Evolutionary conservation across 192 early-diverging fungal species (phyloP), one percentile per base, ranked within the genome.

Genomic region (Spizellomyces punctatus): DNA sequence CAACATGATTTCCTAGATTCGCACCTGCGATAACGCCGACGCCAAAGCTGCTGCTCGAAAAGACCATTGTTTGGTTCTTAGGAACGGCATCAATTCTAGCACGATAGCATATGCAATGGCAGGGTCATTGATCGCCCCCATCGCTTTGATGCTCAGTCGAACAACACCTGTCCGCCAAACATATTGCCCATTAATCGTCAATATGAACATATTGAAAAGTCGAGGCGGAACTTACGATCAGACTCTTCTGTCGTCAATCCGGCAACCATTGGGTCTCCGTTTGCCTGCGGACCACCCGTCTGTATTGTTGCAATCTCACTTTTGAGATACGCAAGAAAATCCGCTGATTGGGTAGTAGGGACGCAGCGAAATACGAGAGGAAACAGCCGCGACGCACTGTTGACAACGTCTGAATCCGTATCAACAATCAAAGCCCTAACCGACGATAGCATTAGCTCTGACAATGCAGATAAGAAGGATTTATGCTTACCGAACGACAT

Each of bases 291-390:
- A 4, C 69, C 78, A 19, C 72, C 76, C 49, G 82, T 82, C 58
- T 66, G 58, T 46, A 88, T 76, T 1, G 74, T 52, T 0, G 54
- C 12, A 27, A 88, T 76, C 63, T 88, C 86, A 42, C 71, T 62
- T 41, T 62, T 48, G 5, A 88, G 55, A 63, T 85, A 85, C 9
- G 73, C 76, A 50, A 81, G 58, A 72, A 85, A 88, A 10, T 84
- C 77, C 10, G 71, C 59, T 9, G 75, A 71, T 52, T 80, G 71
- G 22, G 63, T 75, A 36, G 27, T 55, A 22, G 76, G 46, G 5
- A 74, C 79, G 62, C 78, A 79, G 16, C 72, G 68, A 54, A 87
- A 88, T 10, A 88, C 72, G 7, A 87, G 60, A 10, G 82, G 77
- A 59, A 82, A 88, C n/a, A 88, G 71, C 46, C 83, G 64, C 27